phyloP scores from a whole-genome alignment of 805 yeast genomes.

The Candida parachauliodes region DNA sequence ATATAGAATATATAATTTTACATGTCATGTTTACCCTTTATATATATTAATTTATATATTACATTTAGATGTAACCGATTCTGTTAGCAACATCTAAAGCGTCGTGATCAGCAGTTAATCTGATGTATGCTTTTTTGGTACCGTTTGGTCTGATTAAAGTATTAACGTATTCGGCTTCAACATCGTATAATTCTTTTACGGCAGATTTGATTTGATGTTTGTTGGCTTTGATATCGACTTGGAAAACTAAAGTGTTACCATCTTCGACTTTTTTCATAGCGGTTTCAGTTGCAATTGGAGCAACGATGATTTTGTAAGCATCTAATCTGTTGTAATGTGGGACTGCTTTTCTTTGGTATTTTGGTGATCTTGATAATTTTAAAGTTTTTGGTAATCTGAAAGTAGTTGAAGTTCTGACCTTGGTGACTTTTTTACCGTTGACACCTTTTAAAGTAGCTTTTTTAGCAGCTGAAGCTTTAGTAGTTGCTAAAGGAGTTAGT shows the following conservation, averaged over 20 bases:
- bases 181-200: slow-evolving; percentile 96
- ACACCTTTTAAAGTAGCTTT: slow-evolving; percentile 98
- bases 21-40: no score
- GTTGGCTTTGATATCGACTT: slow-evolving; percentile 96
- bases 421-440: slow-evolving; percentile 82
- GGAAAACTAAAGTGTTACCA: slow-evolving; percentile 98
- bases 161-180: slow-evolving; percentile 90
- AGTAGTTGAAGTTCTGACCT: slow-evolving; percentile 92
- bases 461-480: slow-evolving; percentile 96
- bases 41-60: slow-evolving; percentile 4
- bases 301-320: slow-evolving; percentile 88
- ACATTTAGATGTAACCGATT: slow-evolving; percentile 95
- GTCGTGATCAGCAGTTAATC: slow-evolving; percentile 98
- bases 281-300: slow-evolving; percentile 96
- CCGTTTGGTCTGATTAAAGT: slow-evolving; percentile 98
- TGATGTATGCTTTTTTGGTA: slow-evolving; percentile 99
- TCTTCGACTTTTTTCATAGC: slow-evolving; percentile 99
- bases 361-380: slow-evolving; percentile 90
- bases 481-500: slow-evolving; percentile 40
- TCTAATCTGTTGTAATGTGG: slow-evolving; percentile 98
- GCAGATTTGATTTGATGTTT: slow-evolving; percentile 98
- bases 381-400: slow-evolving; percentile 98
- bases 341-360: slow-evolving; percentile 91
- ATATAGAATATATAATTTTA: no score
- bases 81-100: slow-evolving; percentile 99